Conservation (phyloP, 441 rosid species). For the Pelargonium citronellum region DNA sequence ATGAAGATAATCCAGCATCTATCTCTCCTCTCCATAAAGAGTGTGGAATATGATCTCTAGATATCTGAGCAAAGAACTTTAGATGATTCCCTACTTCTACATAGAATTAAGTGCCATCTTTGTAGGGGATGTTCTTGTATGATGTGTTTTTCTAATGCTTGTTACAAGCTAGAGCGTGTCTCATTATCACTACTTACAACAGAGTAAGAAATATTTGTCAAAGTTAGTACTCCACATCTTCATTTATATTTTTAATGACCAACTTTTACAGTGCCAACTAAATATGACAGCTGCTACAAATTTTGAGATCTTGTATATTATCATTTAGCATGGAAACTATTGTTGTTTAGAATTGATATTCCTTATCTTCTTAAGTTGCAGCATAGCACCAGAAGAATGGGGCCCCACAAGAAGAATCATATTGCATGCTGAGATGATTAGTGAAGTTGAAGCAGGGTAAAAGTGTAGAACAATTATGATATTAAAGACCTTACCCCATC, state of each 20-base stretch:
- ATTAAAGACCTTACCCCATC: constrained; percentile 68
- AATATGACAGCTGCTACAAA: neutral
- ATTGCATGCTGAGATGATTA: neutral
- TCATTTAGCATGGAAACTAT: neutral
- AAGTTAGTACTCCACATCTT: neutral
- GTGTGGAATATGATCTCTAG: neutral
- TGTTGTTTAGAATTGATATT: neutral
- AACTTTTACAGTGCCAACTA: neutral
- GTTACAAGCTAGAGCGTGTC: neutral
- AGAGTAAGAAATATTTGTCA: neutral
- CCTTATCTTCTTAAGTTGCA: neutral
- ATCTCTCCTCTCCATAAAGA: neutral
- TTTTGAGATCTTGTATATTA: neutral
- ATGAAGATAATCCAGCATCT: neutral
- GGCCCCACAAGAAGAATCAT: neutral
- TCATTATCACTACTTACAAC: neutral
- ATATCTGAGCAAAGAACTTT: neutral
- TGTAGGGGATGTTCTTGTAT: neutral
- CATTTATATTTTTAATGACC: neutral
- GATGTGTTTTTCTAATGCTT: neutral
- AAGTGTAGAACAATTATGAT: constrained; percentile 12
- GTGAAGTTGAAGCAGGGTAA: neutral
- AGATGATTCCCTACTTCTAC: neutral
- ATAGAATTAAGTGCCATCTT: neutral
- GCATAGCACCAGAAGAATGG: neutral